phyloP scores from a whole-genome alignment of 208 protist species.

The Trypanosoma lewisi region DNA sequence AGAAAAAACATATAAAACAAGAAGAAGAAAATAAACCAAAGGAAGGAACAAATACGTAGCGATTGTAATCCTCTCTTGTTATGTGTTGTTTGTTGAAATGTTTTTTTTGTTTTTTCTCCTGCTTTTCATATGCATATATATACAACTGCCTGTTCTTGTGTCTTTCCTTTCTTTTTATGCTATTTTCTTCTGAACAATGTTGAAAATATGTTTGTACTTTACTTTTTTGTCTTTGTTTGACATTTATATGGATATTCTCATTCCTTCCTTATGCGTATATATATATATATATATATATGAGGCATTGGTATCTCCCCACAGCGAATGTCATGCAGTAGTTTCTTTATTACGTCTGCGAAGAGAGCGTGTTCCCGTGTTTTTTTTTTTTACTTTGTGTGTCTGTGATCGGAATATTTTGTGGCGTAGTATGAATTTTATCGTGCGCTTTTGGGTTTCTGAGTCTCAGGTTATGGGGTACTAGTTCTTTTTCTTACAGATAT shows the following conservation, averaged over 20 bases:
- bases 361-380: too few species aligned
- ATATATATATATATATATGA: background rate
- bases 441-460: too few species aligned
- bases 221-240: background rate
- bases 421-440: too few species aligned
- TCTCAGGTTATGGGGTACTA: too few species aligned
- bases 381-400: background rate
- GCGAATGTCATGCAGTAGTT: too few species aligned
- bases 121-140: background rate
- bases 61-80: conserved; percentile 14
- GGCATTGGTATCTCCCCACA: background rate
- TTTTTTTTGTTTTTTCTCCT: conserved; percentile 4
- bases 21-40: conserved; percentile 8
- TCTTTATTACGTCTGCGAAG: too few species aligned
- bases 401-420: too few species aligned
- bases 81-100: background rate
- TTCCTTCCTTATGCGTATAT: too few species aligned
- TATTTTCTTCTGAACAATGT: too few species aligned
- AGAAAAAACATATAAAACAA: conserved; percentile 1
- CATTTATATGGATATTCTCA: background rate
- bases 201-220: background rate
- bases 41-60: conserved; percentile 3
- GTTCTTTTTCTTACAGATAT: too few species aligned
- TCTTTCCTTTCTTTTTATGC: conserved; percentile 1
- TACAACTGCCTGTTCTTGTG: background rate